These are phyloP conservation scores for Circinella minor DNA, from an alignment of 371 early-diverging fungal genomes.

Conservation along the genomic window DNA sequence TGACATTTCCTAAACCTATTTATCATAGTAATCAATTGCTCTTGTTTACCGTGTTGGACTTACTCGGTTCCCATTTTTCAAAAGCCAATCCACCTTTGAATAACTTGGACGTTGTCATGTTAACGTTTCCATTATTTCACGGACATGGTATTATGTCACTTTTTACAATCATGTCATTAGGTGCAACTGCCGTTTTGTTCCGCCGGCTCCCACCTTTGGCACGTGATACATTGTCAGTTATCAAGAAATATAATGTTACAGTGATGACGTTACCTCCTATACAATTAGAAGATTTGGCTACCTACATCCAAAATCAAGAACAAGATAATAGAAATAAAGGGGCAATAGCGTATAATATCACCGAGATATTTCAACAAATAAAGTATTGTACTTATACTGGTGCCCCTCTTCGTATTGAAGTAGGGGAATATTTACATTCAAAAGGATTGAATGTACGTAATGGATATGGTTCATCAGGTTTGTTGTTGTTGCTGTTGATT, in stretches of 20 bases:
- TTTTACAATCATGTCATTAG: neutral
- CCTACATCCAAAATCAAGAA: neutral
- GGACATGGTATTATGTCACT: neutral
- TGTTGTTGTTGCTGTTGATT: neutral
- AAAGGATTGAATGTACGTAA: constrained; percentile 16
- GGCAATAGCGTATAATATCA: no score
- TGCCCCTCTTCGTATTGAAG: neutral
- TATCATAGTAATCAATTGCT: constrained; percentile 19
- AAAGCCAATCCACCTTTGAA: neutral
- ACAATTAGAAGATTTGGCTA: neutral
- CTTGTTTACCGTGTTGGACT: neutral
- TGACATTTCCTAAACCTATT: constrained; percentile 30
- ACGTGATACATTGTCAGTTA: neutral
- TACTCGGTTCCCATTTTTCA: neutral
- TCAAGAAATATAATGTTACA: neutral
- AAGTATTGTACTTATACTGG: constrained; percentile 12
- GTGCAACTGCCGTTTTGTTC: neutral
- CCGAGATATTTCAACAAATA: neutral
- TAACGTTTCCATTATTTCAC: neutral
- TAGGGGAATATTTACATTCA: constrained; percentile 8
- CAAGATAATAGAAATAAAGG: no score
- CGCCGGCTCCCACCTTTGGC: neutral
- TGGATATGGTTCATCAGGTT: constrained; percentile 16
- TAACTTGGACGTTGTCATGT: neutral
- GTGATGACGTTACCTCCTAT: neutral